Evolutionary conservation across 2,329 filamentous ascomycete genomes (phyloP).

Genomic region (Phialocephala sp.): DNA sequence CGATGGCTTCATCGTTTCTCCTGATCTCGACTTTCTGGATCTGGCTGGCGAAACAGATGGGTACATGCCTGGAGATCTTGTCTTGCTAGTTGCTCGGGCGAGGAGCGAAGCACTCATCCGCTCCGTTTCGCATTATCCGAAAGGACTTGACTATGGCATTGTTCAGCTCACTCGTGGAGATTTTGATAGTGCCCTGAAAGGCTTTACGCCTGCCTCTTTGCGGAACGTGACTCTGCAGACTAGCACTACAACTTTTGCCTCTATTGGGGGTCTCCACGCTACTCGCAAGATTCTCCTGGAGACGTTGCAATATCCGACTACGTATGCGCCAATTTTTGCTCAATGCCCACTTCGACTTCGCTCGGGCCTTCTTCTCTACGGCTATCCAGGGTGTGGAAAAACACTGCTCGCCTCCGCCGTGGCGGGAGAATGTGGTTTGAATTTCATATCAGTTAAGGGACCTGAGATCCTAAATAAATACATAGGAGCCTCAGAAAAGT

Average conservation of each 20-base stretch:
- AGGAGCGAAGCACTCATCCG: slow-evolving; percentile 93
- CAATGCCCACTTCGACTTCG: slow-evolving; percentile 94
- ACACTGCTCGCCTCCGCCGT: slow-evolving; percentile 94
- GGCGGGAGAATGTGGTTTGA: slow-evolving; percentile 96
- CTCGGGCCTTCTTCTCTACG: slow-evolving; percentile 90
- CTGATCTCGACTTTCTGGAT: slow-evolving; percentile 86
- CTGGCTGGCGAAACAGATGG: slow-evolving; percentile 93
- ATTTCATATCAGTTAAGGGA: slow-evolving; percentile 98
- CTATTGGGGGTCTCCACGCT: slow-evolving; percentile 85
- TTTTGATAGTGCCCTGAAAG: slow-evolving; percentile 83
- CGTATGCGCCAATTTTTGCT: slow-evolving; percentile 96
- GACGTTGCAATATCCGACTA: slow-evolving; percentile 95
- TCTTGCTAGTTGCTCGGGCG: slow-evolving; percentile 83
- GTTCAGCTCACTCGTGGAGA: slow-evolving; percentile 74
- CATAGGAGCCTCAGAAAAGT: slow-evolving; percentile 96
- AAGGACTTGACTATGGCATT: slow-evolving; percentile 52
- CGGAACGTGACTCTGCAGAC: slow-evolving; percentile 94
- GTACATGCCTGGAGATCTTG: slow-evolving; percentile 95
- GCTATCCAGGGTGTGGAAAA: slow-evolving; percentile 95
- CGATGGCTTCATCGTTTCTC: slow-evolving; percentile 74
- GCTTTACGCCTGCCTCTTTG: slow-evolving; percentile 93
- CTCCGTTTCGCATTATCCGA: slow-evolving; percentile 60
- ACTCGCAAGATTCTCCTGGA: slow-evolving; percentile 93
- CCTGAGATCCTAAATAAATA: slow-evolving; percentile 99
- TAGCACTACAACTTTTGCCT: slow-evolving; percentile 89